Percentiles rank a stretch among this genome's conserved stretches.
Evolutionary conservation across 192 early-diverging fungal genomes (phyloP).

Genomic region (Backusella mclennaniae): DNA sequence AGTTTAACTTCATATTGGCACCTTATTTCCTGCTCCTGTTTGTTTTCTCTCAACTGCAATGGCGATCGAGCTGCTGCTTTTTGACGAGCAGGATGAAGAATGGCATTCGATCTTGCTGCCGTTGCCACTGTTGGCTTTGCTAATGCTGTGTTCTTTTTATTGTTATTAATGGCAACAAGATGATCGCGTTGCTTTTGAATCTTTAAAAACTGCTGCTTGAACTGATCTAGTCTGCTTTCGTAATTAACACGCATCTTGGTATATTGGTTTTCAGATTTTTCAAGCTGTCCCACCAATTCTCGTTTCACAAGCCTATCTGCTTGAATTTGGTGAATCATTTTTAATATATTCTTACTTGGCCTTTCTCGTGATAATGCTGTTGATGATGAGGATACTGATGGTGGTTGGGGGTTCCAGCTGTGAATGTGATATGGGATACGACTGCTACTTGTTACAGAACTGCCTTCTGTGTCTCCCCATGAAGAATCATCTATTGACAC

Average conservation of each 20-base stretch:
- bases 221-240: conserved; percentile 61
- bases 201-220: conserved; percentile 52
- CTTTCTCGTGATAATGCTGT: background rate
- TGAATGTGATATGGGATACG: background rate
- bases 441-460: conserved; percentile 14
- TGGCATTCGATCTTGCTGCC: background rate
- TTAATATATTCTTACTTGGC: conserved; percentile 23
- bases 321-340: conserved; percentile 56
- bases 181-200: conserved; percentile 55
- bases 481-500: conserved; percentile 21
- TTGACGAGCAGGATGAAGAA: background rate
- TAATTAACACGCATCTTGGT: conserved; percentile 57
- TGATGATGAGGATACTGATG: background rate
- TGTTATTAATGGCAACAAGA: conserved; percentile 18
- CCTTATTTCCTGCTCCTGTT: conserved; percentile 35
- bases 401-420: background rate
- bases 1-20: conserved; percentile 53
- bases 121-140: background rate
- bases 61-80: background rate
- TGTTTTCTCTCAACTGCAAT: conserved; percentile 12
- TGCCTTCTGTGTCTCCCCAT: conserved; percentile 22
- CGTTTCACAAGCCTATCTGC: conserved; percentile 51
- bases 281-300: conserved; percentile 52
- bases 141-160: conserved; percentile 31
- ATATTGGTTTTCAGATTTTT: conserved; percentile 52